Conservation (phyloP, 2,329 filamentous ascomycete species). For the Myriosclerotinia duriaeana region DNA sequence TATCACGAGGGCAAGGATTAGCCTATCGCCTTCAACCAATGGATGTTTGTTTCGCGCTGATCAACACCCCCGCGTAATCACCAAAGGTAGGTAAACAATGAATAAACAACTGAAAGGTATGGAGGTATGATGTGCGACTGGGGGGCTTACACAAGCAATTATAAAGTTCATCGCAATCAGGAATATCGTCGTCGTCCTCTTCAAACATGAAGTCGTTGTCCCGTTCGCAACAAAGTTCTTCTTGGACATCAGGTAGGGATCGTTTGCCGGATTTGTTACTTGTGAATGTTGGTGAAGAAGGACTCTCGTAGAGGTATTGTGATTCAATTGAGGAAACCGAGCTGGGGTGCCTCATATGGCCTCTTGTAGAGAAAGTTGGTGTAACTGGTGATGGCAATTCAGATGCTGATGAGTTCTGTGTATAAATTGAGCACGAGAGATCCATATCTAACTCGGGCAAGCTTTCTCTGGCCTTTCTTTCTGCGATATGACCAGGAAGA, state of each 20-base stretch:
- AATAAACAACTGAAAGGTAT: neutral
- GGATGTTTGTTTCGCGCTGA: conserved; percentile 15
- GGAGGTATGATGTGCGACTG: conserved; percentile 3
- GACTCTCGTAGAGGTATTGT: conserved; percentile 51
- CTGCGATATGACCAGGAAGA: conserved; percentile 54
- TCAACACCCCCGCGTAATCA: conserved; percentile 21
- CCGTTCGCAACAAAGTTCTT: conserved; percentile 69
- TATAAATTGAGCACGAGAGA: conserved; percentile 36
- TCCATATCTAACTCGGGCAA: conserved; percentile 38
- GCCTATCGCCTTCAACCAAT: conserved; percentile 13
- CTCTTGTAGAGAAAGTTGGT: conserved; percentile 62
- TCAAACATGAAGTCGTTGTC: conserved; percentile 56
- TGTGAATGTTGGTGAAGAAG: conserved; percentile 56
- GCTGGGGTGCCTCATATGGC: conserved; percentile 66
- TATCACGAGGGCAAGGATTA: conserved; percentile 29
- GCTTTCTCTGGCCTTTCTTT: conserved; percentile 48
- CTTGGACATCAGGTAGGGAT: conserved; percentile 76
- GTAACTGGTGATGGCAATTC: conserved; percentile 69
- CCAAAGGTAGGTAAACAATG: conserved; percentile 6
- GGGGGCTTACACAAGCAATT: conserved; percentile 71
- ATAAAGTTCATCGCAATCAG: conserved; percentile 50
- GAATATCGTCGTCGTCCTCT: conserved; percentile 27
- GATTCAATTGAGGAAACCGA: conserved; percentile 77
- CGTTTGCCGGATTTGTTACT: conserved; percentile 59
- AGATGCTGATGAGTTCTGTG: conserved; percentile 48